Base-by-base conservation (phyloP, 2,329 filamentous ascomycete species). In the Apiospora phragmitis region DNA sequence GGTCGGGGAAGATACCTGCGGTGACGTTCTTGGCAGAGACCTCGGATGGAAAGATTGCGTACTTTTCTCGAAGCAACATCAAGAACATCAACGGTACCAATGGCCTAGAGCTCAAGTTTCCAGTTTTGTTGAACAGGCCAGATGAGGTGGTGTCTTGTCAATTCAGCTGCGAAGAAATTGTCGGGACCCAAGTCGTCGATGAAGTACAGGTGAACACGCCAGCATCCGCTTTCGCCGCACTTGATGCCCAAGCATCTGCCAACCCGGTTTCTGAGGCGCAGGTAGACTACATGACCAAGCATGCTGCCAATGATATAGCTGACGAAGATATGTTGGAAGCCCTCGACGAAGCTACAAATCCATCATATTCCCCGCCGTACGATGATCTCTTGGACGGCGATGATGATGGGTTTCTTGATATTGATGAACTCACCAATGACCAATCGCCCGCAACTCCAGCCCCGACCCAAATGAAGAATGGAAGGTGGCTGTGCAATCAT, bases 151-250 rank as follows among this genome's bases (percentile, higher is more conserved):
- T 96, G 43, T 86, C 86, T 32, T 93, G 90, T 72, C 89, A 91
- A 77, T 85, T 95, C 67, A 93, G 93, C 79, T 98, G 95, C 74
- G 95, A 98, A 81, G 91, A 94, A 59, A 92, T 98, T 75, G 93
- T 91, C 3, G 90, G 90, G 1, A 91, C 89, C 0, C 78, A 83
- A 42, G 78, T 86, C 18, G 70, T 49, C 24, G 72, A 73, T 26
- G 72, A 62, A 62, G 32, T 38, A 35, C 32, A 35, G 9, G 55
- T 62, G 55, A 62, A 38, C 32, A 32, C 32, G 11, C 55, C 55
- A n/a, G 18, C 55, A 14, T 62, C 55, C 32, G 55, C 55, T 38
- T 68, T 45, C 45, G 42, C 18, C 26, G 42, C 9, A 32, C 79
- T 32, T 71, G 74, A 55, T 77, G 76, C 74, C 18, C 79, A 76